Percentiles rank a stretch among this genome's conserved stretches.
These are phyloP conservation scores for Vicia villosa DNA, from an alignment of 306 rosid species.

Conservation along the genomic window DNA sequence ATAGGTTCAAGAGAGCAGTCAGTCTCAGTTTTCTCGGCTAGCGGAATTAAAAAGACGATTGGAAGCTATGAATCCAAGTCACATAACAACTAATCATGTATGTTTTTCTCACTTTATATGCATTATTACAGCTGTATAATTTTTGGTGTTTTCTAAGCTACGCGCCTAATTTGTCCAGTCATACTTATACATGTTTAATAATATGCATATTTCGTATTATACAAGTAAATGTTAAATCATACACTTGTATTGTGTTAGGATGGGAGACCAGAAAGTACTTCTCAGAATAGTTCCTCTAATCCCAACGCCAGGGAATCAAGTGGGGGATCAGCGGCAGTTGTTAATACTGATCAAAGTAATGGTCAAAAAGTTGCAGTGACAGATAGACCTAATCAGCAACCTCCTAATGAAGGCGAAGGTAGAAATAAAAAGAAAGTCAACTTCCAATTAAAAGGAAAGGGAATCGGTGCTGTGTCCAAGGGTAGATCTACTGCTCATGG, in stretches of 20 bases:
- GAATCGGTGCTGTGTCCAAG: conserved; percentile 78
- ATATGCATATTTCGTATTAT: conserved; percentile 17
- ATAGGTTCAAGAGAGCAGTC: conserved; percentile 91
- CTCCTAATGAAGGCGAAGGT: conserved; percentile 64
- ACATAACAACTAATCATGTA: conserved; percentile 62
- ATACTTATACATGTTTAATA: conserved; percentile 17
- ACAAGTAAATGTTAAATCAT: conserved; percentile 25
- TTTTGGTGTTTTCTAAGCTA: conserved; percentile 17
- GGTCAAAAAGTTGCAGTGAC: conserved; percentile 44
- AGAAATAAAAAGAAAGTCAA: conserved; percentile 70
- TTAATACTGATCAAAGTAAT: conserved; percentile 45
- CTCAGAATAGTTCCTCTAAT: conserved; percentile 52
- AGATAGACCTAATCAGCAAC: conserved; percentile 52
- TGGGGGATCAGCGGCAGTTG: conserved; percentile 39
- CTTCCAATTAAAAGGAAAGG: conserved; percentile 79
- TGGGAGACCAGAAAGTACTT: conserved; percentile 45
- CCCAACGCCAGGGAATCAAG: conserved; percentile 50
- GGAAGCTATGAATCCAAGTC: conserved; percentile 81
- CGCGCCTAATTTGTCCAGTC: neutral
- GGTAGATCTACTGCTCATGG: conserved; percentile 75
- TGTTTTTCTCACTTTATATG: conserved; percentile 28
- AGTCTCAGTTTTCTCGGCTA: conserved; percentile 68
- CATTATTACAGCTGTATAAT: conserved; percentile 22
- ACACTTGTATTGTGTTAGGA: conserved; percentile 55
- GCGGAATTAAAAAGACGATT: conserved; percentile 90